A percentile compares a stretch with the other conserved stretches of the same genome.
These are phyloP conservation scores for Raddia distichophylla DNA, from an alignment of 176 grass and related monocot species.

Conservation along the genomic window DNA sequence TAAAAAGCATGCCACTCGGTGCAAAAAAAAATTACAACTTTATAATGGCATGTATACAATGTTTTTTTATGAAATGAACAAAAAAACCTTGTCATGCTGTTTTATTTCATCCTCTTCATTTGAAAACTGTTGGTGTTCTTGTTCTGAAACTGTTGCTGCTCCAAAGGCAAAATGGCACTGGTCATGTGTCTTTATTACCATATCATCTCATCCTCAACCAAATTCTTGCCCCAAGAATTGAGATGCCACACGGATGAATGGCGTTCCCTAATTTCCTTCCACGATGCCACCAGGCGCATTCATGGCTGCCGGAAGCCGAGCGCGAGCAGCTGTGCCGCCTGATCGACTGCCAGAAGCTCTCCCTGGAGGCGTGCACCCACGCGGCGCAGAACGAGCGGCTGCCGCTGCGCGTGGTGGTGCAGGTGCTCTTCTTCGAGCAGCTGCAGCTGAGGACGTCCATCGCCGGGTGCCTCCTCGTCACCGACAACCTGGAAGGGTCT, in stretches of 20 bases:
- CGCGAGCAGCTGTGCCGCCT: slow-evolving; percentile 61
- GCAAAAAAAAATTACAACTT: no score
- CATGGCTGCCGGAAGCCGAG: slow-evolving; percentile 54
- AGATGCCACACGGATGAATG: neutral
- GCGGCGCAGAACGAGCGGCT: slow-evolving; percentile 69
- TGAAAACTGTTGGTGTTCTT: neutral
- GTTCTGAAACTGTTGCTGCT: neutral
- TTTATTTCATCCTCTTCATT: neutral
- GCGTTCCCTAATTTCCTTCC: neutral
- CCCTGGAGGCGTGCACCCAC: slow-evolving; percentile 67
- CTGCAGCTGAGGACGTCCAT: slow-evolving; percentile 55
- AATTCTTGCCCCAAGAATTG: neutral
- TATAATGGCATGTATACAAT: no score
- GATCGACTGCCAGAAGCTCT: slow-evolving; percentile 75
- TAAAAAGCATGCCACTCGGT: no score
- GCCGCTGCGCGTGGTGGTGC: slow-evolving; percentile 66
- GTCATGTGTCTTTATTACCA: neutral
- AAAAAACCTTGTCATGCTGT: no score
- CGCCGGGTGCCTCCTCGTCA: slow-evolving; percentile 37
- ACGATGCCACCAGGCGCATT: slow-evolving; percentile 48
- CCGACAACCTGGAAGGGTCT: slow-evolving; percentile 43
- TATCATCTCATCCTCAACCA: neutral
- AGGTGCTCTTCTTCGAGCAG: slow-evolving; percentile 80
- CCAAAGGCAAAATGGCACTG: neutral
- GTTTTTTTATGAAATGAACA: no score